Evolutionary conservation across 2,329 filamentous ascomycete genomes (phyloP), one percentile per base, ranked within the genome.

Genomic region (Hypoxylon sp.): DNA sequence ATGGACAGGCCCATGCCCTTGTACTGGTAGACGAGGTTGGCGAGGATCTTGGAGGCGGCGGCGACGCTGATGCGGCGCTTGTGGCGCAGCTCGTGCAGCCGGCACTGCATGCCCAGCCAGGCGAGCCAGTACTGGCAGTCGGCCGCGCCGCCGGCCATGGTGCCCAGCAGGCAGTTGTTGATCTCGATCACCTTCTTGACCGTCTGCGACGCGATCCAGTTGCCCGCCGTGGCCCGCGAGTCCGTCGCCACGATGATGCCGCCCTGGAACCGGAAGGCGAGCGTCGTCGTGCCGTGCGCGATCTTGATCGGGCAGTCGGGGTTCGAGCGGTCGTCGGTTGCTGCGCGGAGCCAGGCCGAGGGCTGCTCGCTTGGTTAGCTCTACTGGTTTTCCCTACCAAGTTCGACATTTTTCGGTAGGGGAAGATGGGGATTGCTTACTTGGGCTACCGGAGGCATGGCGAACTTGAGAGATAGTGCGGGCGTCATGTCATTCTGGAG

Each of bases 161-260:
- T 99, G 71, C 96, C 96, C 76, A 99, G 83, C 81, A 99, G 86
- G 80, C 91, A 91, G 81, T 86, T 93, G 85, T 97, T 97, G 85
- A 97, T 97, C 86, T 97, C 93, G 78, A 99, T 98, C 73, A 99
- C 96, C 87, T 99, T 99, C 89, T 99, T 99, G 78, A 99, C 96
- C 56, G 96, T 99, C 86, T 99, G 96, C 82, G 93, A 97, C 71
- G 96, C 96, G 81, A 99, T 99, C 96, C 96, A 99, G 87, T 96
- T 96, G 76, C 96, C 96, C 28, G 96, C 95, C 49, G 96, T 97
- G 65, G 96, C 96, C 82, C 96, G 90, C 65, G 96, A 99, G 83
- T 99, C 96, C 64, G 96, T 99, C 57, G 95, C 95, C 54, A 99
- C 95, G 77, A 99, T 96, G 82, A 99, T 98, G 78, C 96, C 96